phyloP scores from a whole-genome alignment of 2,329 filamentous ascomycete species.

The Bipolaris sorokiniana region DNA sequence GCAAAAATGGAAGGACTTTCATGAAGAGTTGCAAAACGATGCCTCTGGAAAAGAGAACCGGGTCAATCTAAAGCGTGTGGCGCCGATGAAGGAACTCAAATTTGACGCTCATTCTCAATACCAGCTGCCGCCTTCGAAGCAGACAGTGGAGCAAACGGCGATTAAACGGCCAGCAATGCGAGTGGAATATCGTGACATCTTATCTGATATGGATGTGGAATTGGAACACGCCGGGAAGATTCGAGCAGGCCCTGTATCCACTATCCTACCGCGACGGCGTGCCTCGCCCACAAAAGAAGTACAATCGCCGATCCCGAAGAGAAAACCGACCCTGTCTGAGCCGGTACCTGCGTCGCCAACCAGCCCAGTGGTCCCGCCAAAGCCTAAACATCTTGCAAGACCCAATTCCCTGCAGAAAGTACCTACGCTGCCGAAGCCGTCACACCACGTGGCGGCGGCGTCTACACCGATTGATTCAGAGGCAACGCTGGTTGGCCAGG shows the following conservation, averaged over 20 bases:
- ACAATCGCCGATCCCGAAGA: conserved; percentile 29
- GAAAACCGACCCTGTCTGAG: conserved; percentile 24
- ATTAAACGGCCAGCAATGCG: conserved; percentile 20
- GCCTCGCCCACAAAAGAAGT: conserved; percentile 27
- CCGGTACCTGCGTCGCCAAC: conserved; percentile 21
- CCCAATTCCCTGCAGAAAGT: conserved; percentile 26
- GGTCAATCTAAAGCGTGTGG: conserved; percentile 6
- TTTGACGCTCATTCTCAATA: conserved; percentile 45
- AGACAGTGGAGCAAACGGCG: conserved; percentile 8
- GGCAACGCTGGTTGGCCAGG: conserved; percentile 31
- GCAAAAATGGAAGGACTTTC: conserved; percentile 74
- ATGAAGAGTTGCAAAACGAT: conserved; percentile 49
- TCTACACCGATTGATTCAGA: conserved; percentile 38
- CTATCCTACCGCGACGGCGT: conserved; percentile 22
- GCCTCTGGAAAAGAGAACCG: background rate
- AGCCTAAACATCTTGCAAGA: conserved; percentile 22
- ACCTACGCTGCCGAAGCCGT: conserved; percentile 16
- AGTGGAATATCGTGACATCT: conserved; percentile 32
- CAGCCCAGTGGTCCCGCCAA: conserved; percentile 16
- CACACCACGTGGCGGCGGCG: conserved; percentile 10
- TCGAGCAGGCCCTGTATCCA: conserved; percentile 22
- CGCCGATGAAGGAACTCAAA: conserved; percentile 26
- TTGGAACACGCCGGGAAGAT: conserved; percentile 29
- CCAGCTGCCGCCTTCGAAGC: conserved; percentile 31
- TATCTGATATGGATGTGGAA: conserved; percentile 41